Base-by-base conservation (phyloP, 768 basidiomycete species). In the Termitomyces sp. region DNA sequence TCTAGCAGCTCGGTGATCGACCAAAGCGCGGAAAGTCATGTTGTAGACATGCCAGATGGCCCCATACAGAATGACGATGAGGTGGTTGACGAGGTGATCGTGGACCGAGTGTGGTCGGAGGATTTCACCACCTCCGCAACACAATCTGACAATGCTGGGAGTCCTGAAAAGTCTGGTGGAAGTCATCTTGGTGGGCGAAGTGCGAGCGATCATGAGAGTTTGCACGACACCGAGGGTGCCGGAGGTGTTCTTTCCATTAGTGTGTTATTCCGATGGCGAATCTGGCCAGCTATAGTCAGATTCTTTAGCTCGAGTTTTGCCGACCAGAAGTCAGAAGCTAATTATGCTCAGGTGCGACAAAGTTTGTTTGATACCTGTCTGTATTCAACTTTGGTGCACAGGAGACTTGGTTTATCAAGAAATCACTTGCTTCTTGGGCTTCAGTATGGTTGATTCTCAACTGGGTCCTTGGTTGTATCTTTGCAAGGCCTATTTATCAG, bases 371-470 rank as follows among this genome's bases (percentile, higher is more conserved):
- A 22, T 16, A 32, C 32, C 43, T 30, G 10, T 38, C 32, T 56
- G 32, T 45, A 54, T 52, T 63, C 60, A 49, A 47, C 46, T 28
- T 3, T n/a, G 24, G 16, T 36, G 32, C 33, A 51, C 75, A 85
- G 77, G 90, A 92, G 71, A 82, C 76, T 52, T 91, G 89, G 90
- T 88, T 83, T 63, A 75, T 84, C 26, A 79, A 80, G 59, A 90
- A 89, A 75, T 74, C 78, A 0, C 71, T 88, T 35, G 86, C 86
- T 20, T 60, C 86, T 9, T 86, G 84, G 79, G 82, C 85, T 6
- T 74, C 82, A 10, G 57, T 81, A 9, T 92, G 87, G 77, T 74
- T 88, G 43, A 73, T 88, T 52, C 62, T 81, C 33, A 90, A 86
- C 63, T 92, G 90, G 88, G 74, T 82, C 20, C 76, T 90, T 41